These are phyloP conservation scores for Astrothelium macrocarpum DNA, from an alignment of 495 filamentous ascomycete species.

Conservation along the genomic window DNA sequence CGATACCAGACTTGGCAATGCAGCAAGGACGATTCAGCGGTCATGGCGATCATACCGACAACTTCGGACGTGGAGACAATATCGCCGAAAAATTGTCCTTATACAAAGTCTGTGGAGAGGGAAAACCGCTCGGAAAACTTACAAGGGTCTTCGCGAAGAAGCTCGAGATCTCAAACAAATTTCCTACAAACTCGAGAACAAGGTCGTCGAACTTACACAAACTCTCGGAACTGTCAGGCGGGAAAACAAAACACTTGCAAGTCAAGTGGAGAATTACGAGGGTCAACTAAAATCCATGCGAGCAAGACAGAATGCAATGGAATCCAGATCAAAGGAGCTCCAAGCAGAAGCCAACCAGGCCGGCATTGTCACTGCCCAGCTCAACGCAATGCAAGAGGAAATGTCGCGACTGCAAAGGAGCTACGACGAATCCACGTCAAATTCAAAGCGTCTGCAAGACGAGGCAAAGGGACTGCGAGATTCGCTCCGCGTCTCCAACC, in stretches of 20 bases:
- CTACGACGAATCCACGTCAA: conserved; percentile 76
- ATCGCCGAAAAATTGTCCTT: conserved; percentile 77
- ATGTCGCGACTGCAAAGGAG: conserved; percentile 83
- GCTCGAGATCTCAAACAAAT: conserved; percentile 97
- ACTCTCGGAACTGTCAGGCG: conserved; percentile 80
- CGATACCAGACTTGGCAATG: conserved; percentile 88
- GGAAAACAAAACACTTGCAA: conserved; percentile 80
- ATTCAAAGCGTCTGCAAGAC: conserved; percentile 86
- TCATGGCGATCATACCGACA: conserved; percentile 74
- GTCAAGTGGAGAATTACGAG: conserved; percentile 93
- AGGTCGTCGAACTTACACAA: conserved; percentile 96
- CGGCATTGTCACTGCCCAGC: conserved; percentile 80
- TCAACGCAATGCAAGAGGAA: conserved; percentile 83
- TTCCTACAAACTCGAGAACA: conserved; percentile 97
- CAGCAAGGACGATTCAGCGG: conserved; percentile 81
- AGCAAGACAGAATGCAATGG: conserved; percentile 80
- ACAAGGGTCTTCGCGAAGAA: conserved; percentile 87
- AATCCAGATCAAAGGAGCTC: conserved; percentile 81
- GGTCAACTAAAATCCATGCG: conserved; percentile 91
- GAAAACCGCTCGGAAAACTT: conserved; percentile 65
- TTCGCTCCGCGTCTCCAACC: conserved; percentile 59
- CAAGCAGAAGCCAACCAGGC: conserved; percentile 96
- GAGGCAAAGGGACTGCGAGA: conserved; percentile 78
- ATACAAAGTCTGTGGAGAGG: conserved; percentile 93
- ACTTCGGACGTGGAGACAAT: conserved; percentile 73